Base-by-base conservation (phyloP, 495 filamentous ascomycete species). In the Rhypophila decipiens region DNA sequence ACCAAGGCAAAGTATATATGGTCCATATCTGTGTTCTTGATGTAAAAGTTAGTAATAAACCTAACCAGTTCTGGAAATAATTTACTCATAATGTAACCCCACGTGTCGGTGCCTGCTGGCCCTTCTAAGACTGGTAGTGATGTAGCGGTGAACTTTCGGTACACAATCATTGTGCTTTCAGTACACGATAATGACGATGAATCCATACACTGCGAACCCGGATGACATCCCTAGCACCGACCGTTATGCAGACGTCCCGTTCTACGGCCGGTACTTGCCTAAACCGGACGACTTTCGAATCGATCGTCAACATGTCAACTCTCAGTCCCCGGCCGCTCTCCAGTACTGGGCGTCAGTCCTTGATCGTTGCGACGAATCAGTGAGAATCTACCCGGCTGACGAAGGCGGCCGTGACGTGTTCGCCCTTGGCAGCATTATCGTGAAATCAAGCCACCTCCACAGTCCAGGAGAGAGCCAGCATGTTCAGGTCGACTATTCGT, bases 401-500 rank as follows among this genome's bases (percentile, higher is more conserved):
- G 61, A 64, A 24, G 67, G 60, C 15, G 68, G 63, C 7, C 63
- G 68, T 13, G 69, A 73, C 47, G 67, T 73, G 7, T 73, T 73
- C 44, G 67, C 69, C 18, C 52, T 72, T 34, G 70, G 72, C n/a
- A 69, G 63, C 40, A 57, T 70, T 12, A 71, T 75, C 37, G 57
- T 75, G 37, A 75, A 72, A 50, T 71, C 68, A 4, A 69, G 62
- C 42, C 67, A 71, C 52, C 64, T 71, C 33, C 56, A 68, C 24
- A n/a, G n/a, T n/a, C 24, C 24, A 15, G 22, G 10, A 20, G 47
- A 10, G 43, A 66, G 37, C 52, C 55, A 9, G 63, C n/a, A n/a
- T n/a, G 66, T 53, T 13, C 7, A 22, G 41, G 1, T 22, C 24
- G 13, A 43, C 19, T 69, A 61, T 51, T 63, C 65, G 20, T 69